phyloP scores from a whole-genome alignment of 2,329 filamentous ascomycete species.

The Stemphylium beticola region DNA sequence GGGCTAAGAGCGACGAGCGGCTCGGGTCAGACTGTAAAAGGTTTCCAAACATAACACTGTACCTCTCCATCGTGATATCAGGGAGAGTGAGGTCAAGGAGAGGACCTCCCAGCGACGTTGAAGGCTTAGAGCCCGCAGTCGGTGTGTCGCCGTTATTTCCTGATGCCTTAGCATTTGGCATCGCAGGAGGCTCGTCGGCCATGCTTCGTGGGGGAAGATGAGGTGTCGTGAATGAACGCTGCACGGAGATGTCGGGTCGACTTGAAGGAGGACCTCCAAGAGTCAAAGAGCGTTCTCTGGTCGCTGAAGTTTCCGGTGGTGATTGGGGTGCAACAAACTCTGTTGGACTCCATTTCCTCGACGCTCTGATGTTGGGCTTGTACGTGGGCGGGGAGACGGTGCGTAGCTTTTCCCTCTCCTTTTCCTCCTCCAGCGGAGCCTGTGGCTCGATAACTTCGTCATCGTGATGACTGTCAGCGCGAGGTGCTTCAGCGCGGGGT shows the following conservation, averaged over 20 bases:
- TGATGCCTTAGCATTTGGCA: slow-evolving; percentile 29
- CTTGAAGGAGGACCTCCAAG: slow-evolving; percentile 23
- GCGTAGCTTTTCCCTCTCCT: slow-evolving; percentile 24
- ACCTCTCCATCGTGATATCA: slow-evolving; percentile 79
- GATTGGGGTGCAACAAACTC: slow-evolving; percentile 17
- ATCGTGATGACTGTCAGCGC: slow-evolving; percentile 44
- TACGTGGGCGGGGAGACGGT: slow-evolving; percentile 36
- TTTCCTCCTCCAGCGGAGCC: slow-evolving; percentile 19
- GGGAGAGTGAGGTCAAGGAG: slow-evolving; percentile 80
- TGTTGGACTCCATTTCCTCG: slow-evolving; percentile 32
- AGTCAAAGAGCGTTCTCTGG: slow-evolving; percentile 30
- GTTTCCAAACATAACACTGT: slow-evolving; percentile 90
- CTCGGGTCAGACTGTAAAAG: slow-evolving; percentile 61
- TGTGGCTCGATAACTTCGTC: slow-evolving; percentile 30
- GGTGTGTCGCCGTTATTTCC: slow-evolving; percentile 14
- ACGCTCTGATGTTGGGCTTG: slow-evolving; percentile 39
- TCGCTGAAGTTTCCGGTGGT: slow-evolving; percentile 12
- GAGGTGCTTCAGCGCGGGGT: slow-evolving; percentile 35
- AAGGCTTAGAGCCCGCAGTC: slow-evolving; percentile 2
- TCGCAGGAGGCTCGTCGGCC: slow-evolving; percentile 8
- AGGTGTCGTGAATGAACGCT: slow-evolving; percentile 25
- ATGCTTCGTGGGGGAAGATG: slow-evolving; percentile 24
- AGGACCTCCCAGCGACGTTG: slow-evolving; percentile 28
- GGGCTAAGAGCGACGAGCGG: slow-evolving; percentile 37
- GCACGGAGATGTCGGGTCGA: slow-evolving; percentile 13